Conservation (phyloP, 495 filamentous ascomycete species). For the Aspergillus olivimuriae region DNA sequence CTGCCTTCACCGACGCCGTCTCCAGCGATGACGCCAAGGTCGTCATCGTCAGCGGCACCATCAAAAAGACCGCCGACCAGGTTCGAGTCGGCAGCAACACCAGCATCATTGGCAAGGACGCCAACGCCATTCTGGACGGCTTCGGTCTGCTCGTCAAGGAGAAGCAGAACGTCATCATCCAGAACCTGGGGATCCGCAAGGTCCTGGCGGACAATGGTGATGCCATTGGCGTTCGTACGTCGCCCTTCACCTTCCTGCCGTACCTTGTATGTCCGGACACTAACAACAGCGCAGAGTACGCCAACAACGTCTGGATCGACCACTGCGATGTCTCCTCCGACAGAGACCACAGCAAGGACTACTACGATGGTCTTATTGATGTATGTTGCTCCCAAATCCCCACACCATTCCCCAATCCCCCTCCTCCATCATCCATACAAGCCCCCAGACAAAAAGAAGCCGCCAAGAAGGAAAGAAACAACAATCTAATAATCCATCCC, state of each 20-base stretch:
- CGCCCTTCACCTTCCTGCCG: background rate
- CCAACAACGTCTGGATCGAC: slow-evolving; percentile 64
- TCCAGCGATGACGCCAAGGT: slow-evolving; percentile 37
- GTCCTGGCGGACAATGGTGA: slow-evolving; percentile 54
- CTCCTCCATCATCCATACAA: background rate
- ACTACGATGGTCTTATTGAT: slow-evolving; percentile 63
- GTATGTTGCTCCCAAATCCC: slow-evolving; percentile 22
- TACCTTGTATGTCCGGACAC: background rate
- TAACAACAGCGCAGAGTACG: slow-evolving; percentile 25
- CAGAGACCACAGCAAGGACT: slow-evolving; percentile 52
- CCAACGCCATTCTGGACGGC: slow-evolving; percentile 20
- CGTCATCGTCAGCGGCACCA: slow-evolving; percentile 41
- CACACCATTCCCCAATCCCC: background rate
- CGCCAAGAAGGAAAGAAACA: no score
- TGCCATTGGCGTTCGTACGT: slow-evolving; percentile 48
- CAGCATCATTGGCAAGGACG: slow-evolving; percentile 43
- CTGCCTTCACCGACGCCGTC: slow-evolving; percentile 45
- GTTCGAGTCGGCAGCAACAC: slow-evolving; percentile 48
- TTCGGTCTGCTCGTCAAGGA: slow-evolving; percentile 41
- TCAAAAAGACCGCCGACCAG: slow-evolving; percentile 36
- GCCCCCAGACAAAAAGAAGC: no score
- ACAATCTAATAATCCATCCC: slow-evolving; percentile 2
- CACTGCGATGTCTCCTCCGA: slow-evolving; percentile 60
- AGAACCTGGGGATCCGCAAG: slow-evolving; percentile 55
- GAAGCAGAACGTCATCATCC: slow-evolving; percentile 54